phyloP scores from a whole-genome alignment of 1,284 basidiomycete genomes.

The Marasmius tenuissimus region DNA sequence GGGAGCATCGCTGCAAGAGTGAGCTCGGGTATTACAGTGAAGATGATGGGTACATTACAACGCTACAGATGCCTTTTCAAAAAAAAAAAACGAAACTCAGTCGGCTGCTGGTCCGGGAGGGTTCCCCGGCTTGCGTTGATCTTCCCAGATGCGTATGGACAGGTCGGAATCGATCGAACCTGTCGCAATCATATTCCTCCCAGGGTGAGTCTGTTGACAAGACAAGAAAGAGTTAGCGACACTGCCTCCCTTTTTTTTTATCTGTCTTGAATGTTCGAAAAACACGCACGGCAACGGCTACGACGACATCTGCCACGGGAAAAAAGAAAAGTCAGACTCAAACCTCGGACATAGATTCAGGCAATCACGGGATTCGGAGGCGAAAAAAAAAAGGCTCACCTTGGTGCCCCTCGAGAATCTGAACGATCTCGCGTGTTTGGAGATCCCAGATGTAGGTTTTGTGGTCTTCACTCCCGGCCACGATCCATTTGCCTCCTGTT shows the following conservation, averaged over 20 bases:
- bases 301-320: slow-evolving; percentile 58
- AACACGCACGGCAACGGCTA: slow-evolving; percentile 65
- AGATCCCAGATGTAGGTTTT: slow-evolving; percentile 92
- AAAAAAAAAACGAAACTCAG: neutral
- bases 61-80: neutral
- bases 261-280: neutral
- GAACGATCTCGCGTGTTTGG: slow-evolving; percentile 81
- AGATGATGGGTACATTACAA: neutral
- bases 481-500: slow-evolving; percentile 84
- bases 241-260: neutral
- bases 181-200: slow-evolving; percentile 81
- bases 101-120: neutral
- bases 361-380: slow-evolving; percentile 13
- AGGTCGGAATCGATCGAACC: slow-evolving; percentile 82
- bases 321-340: too few species aligned
- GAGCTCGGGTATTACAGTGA: neutral
- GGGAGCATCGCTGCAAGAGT: neutral
- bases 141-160: slow-evolving; percentile 77
- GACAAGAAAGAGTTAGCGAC: neutral
- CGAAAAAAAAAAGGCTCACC: slow-evolving; percentile 36
- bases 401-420: slow-evolving; percentile 75
- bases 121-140: slow-evolving; percentile 29
- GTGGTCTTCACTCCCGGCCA: slow-evolving; percentile 90
- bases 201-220: slow-evolving; percentile 68
- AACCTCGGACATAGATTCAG: neutral